Evolutionary conservation across 352 stramenopile species (phyloP).

Genomic region (Stramenopiles sp.): DNA sequence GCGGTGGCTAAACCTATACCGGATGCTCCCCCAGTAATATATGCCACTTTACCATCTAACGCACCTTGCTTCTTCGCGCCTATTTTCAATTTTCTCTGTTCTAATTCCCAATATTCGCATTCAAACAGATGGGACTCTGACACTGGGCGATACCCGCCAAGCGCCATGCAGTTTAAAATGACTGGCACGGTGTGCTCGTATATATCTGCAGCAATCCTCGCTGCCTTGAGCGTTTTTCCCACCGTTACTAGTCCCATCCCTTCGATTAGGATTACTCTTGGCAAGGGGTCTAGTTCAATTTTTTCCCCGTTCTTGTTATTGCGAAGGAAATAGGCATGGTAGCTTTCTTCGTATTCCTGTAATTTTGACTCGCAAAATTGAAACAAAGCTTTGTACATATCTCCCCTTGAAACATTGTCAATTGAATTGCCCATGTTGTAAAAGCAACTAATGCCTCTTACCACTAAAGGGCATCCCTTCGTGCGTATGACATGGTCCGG

Average conservation of each 20-base stretch:
- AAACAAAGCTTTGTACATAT: neutral
- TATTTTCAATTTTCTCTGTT: neutral
- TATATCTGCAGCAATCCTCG: neutral
- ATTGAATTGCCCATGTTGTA: neutral
- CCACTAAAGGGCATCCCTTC: neutral
- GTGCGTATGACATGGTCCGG: neutral
- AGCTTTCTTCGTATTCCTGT: neutral
- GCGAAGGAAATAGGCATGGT: neutral
- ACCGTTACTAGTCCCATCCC: neutral
- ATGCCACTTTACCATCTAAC: neutral
- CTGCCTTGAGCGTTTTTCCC: neutral
- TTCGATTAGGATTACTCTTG: neutral
- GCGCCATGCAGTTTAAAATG: neutral
- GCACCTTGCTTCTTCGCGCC: neutral
- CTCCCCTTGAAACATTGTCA: too few relatives aligned
- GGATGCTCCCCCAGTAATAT: neutral
- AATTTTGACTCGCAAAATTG: neutral
- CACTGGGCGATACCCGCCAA: neutral
- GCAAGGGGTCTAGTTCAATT: neutral
- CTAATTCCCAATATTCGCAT: conserved; percentile 1
- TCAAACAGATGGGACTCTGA: neutral
- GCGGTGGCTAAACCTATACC: neutral
- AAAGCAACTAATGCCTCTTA: neutral
- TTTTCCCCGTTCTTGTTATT: neutral
- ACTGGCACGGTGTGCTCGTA: neutral